These are phyloP conservation scores for Oxytropis ochrocephala DNA, from an alignment of 306 rosid species.

Conservation along the genomic window DNA sequence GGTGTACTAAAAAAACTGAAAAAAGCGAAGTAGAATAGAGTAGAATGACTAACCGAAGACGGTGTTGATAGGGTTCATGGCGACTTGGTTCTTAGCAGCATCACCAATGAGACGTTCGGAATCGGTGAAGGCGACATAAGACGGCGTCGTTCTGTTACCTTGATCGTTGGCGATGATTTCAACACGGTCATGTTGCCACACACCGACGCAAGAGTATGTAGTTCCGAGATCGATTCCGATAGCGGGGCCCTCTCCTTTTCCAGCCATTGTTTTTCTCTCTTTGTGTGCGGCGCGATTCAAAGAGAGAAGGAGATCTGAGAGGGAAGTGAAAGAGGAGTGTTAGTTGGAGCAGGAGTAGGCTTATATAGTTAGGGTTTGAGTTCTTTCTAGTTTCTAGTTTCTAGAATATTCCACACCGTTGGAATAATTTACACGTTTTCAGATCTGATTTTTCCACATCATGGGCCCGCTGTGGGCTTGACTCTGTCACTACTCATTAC, in stretches of 20 bases:
- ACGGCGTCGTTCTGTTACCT: constrained; percentile 65
- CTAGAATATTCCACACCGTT: constrained; percentile 43
- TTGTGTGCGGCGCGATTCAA: neutral
- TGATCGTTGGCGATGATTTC: constrained; percentile 73
- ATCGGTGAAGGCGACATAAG: constrained; percentile 63
- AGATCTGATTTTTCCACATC: neutral
- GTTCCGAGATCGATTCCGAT: constrained; percentile 75
- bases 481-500: neutral
- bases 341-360: rapidly evolving
- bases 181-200: constrained; percentile 69
- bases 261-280: constrained; percentile 33
- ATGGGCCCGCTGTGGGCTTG: neutral
- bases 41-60: constrained; percentile 49
- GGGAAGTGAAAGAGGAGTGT: neutral
- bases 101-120: constrained; percentile 53
- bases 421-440: neutral
- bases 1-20: too few relatives aligned
- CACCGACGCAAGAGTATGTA: constrained; percentile 65
- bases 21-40: neutral
- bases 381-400: constrained; percentile 46
- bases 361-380: constrained; percentile 36
- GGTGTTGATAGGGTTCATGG: constrained; percentile 81
- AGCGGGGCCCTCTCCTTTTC: constrained; percentile 68
- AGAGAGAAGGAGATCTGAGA: neutral
- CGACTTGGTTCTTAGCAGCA: constrained; percentile 71